phyloP scores from a whole-genome alignment of 805 yeast genomes.

The Candida caryicola region DNA sequence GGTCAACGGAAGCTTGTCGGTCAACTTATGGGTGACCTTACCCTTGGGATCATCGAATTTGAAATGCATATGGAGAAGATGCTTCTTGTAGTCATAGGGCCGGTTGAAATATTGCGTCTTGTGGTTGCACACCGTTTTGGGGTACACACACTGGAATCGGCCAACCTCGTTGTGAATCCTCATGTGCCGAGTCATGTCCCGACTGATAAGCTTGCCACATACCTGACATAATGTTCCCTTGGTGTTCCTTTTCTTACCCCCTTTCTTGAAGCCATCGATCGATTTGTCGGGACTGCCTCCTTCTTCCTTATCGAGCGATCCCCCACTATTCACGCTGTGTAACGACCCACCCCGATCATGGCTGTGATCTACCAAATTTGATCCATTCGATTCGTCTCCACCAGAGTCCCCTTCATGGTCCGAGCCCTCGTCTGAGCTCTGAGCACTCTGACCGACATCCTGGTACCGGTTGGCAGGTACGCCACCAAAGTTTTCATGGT shows the following conservation, averaged over 20 bases:
- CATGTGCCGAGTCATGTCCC: constrained; percentile 43
- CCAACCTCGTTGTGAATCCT: constrained; percentile 44
- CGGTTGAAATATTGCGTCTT: constrained; percentile 42
- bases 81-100: constrained; percentile 46
- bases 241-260: constrained; percentile 24
- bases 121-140: constrained; percentile 38
- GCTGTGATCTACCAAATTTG: too few relatives aligned
- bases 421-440: too few relatives aligned
- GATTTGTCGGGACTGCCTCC: too few relatives aligned
- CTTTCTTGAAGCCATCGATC: neutral
- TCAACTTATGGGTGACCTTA: constrained; percentile 37
- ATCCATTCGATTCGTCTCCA: neutral
- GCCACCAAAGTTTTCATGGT: neutral
- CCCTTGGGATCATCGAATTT: constrained; percentile 41
- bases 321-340: neutral
- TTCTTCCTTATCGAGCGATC: too few relatives aligned
- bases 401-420: neutral
- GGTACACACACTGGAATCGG: constrained; percentile 42
- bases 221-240: constrained; percentile 39
- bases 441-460: neutral
- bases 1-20: constrained; percentile 37
- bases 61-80: constrained; percentile 41
- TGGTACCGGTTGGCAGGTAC: neutral
- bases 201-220: constrained; percentile 39
- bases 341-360: neutral